phyloP scores from a whole-genome alignment of 1,284 basidiomycete genomes.

The Leccinum pachyderme region DNA sequence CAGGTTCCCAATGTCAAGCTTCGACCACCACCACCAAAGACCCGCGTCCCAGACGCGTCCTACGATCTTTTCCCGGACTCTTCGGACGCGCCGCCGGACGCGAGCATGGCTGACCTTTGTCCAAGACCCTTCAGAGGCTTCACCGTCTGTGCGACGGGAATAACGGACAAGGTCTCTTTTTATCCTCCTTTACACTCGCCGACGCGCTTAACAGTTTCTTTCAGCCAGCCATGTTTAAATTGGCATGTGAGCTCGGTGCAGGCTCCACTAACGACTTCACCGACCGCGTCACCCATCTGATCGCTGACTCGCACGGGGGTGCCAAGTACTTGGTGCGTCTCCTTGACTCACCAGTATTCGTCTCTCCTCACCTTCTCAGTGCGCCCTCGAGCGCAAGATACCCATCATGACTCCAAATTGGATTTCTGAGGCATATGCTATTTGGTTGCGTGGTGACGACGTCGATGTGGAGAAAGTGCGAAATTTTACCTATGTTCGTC shows the following conservation, averaged over 20 bases:
- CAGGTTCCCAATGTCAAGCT: conserved; percentile 78
- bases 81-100: conserved; percentile 31
- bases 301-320: conserved; percentile 67
- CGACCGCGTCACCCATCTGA: conserved; percentile 76
- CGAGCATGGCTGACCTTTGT: conserved; percentile 47
- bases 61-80: conserved; percentile 28
- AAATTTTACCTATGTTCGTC: conserved; percentile 6
- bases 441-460: conserved; percentile 77
- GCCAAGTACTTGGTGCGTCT: conserved; percentile 69
- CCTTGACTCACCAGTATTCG: background rate
- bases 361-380: conserved; percentile 41
- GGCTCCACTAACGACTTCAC: conserved; percentile 65
- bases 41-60: conserved; percentile 11
- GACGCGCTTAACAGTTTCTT: background rate
- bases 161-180: conserved; percentile 57
- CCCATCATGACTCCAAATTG: conserved; percentile 73
- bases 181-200: background rate
- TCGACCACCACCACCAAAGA: conserved; percentile 46
- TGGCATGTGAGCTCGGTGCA: conserved; percentile 76
- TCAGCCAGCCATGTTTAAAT: conserved; percentile 66
- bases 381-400: conserved; percentile 70
- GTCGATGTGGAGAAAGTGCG: conserved; percentile 55
- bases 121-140: conserved; percentile 66
- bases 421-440: conserved; percentile 63
- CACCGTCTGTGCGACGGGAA: conserved; percentile 70